Base-by-base conservation (phyloP, 2,329 filamentous ascomycete species). In the Curvularia lunata region DNA sequence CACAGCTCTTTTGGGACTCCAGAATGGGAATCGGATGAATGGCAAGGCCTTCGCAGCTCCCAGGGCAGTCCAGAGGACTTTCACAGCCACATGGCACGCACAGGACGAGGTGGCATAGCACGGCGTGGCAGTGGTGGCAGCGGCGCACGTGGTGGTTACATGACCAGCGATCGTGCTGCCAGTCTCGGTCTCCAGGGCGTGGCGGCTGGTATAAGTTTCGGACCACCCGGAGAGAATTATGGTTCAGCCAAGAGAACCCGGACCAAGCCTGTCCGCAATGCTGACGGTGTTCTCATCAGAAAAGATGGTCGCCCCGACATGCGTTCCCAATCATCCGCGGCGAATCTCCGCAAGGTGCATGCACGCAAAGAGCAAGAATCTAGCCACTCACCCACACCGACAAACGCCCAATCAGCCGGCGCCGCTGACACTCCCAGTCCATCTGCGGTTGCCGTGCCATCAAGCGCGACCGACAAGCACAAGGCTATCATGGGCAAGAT, bases 301-400 rank as follows among this genome's bases (percentile, higher is more conserved):
- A 83, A 83, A 61, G 81, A 83, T 55, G 81, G 81, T 5, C 70
- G 79, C 10, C 81, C 81, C 5, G 81, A 83, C 56, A 82, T 82
- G 80, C 78, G 81, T 10, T 81, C 78, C 28, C 80, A 83, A n/a
- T 81, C 79, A 59, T 81, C 79, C 12, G 81, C 81, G n/a, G 80
- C 81, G 47, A 83, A 83, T 57, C 66, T 83, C 13, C 76, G 81
- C 38, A 83, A 82, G 61, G 81, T 83, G 3, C 81, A 83, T 63
- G 80, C 80, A 23, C 77, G 80, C 56, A 82, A 82, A 53, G 81
- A 83, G 40, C 63, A 62, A 13, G 72, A 75, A 25, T 58, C 66
- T 40, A 66, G 65, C 27, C 64, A 61, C 12, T 60, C 60, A 12
- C 69, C 69, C 4, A 63, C 65, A 9, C 72, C 74, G 6, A 64